phyloP scores from a whole-genome alignment of 2,329 filamentous ascomycete genomes.

The Daldinia sp. region DNA sequence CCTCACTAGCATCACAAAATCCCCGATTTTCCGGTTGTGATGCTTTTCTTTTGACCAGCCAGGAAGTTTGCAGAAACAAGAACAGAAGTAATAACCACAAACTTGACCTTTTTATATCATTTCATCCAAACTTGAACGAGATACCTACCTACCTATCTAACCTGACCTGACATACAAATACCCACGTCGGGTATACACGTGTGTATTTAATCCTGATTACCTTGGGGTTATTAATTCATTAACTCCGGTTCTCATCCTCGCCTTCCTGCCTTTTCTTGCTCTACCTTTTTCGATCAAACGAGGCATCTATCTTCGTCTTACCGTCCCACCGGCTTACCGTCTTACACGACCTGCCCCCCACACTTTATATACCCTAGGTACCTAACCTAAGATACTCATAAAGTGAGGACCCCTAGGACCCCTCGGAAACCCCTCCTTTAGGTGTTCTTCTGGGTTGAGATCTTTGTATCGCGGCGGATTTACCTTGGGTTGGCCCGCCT shows the following conservation, averaged over 20 bases:
- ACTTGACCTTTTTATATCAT: no score
- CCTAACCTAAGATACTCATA: no score
- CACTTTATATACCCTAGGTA: no score
- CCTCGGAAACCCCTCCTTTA: slow-evolving; percentile 26
- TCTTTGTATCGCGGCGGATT: slow-evolving; percentile 10
- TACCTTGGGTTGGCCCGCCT: slow-evolving; percentile 16
- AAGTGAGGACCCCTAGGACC: slow-evolving; percentile 23
- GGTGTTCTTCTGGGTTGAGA: slow-evolving; percentile 19
- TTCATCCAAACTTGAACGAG: no score
- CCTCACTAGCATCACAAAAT: slow-evolving; percentile 20
- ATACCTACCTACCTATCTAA: not conserved
- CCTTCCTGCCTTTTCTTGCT: no score
- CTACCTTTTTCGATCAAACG: not conserved
- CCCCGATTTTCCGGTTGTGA: slow-evolving; percentile 23
- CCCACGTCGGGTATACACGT: no score
- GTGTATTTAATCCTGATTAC: not conserved
- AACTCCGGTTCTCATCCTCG: not conserved
- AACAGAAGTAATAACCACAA: not conserved
- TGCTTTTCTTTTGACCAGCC: slow-evolving; percentile 5
- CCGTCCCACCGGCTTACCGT: not conserved
- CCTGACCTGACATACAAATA: no score
- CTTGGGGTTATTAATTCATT: not conserved
- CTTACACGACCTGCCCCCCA: slow-evolving; percentile 21
- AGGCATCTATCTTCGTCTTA: not conserved
- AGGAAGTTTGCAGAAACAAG: not conserved